Evolutionary conservation across 345 rosid genomes (phyloP), one percentile per base, ranked within the genome.

Genomic region (Corchorus capsularis): DNA sequence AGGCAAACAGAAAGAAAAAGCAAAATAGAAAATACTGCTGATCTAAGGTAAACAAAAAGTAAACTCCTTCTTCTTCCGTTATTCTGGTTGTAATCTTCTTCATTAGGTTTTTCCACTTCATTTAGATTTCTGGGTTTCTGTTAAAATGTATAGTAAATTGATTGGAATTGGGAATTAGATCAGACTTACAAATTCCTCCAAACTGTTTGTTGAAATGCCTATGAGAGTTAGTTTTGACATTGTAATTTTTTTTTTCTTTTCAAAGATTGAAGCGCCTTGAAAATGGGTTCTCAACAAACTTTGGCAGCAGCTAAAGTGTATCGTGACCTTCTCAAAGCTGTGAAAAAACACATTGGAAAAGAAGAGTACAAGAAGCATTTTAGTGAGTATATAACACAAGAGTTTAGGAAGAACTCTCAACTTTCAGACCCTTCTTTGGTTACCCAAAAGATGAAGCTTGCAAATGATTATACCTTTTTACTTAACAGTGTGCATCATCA

Each of bases 401-500:
- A 92, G 73, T 96, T 91, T 61, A 85, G 88, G 10, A 94, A 82
- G 72, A 89, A 83, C 80, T 80, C 14, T 54, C 54, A 27, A 75
- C 27, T 53, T 65, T 75, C 78, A 52, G 78, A 75, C 72, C 64
- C 78, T 65, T 54, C 34, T 54, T 75, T 71, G 4, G 63, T 79
- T 32, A 81, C 77, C 74, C 91, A 87, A 84, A 92, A 83, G 77
- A 75, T 93, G 27, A 90, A 82, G 53, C 71, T 75, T 41, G 97
- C 94, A 37, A 85, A 81, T 3, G 87, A 93, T 52, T 92, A 93
- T 76, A 84, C 90, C 2, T 86, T 80, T 75, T 83, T 91, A 61
- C 88, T 92, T 71, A 87, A 86, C 79, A 88, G 92, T 63, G 89
- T 96, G 63, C 97, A 93, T 78, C 90, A 91, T 79, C 99, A 93